Percentiles rank a stretch among this genome's conserved stretches.
These are phyloP conservation scores for Melanogaster broomeanus DNA, from an alignment of 768 basidiomycete genomes.

Conservation along the genomic window DNA sequence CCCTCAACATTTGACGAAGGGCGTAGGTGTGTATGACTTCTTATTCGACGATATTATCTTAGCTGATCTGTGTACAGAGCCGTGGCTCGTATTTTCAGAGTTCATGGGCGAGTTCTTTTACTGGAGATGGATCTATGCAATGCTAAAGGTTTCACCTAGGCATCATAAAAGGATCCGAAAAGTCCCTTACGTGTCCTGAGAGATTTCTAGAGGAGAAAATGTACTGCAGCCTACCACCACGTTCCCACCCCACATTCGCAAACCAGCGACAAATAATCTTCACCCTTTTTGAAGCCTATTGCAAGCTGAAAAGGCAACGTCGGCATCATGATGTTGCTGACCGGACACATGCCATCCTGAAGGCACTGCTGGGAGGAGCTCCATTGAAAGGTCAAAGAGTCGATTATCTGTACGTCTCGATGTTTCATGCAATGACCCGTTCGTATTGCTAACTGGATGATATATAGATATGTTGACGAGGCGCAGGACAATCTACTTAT, in stretches of 20 bases:
- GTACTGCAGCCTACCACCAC: constrained; percentile 51
- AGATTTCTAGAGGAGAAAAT: constrained; percentile 43
- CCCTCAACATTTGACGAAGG: constrained; percentile 49
- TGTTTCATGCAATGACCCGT: background rate
- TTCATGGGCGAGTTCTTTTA: constrained; percentile 52
- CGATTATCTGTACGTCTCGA: constrained; percentile 52
- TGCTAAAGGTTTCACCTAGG: constrained; percentile 32
- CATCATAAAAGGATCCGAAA: constrained; percentile 70
- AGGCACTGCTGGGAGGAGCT: constrained; percentile 28
- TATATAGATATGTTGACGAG: constrained; percentile 64
- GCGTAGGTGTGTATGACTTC: constrained; percentile 43
- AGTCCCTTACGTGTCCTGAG: constrained; percentile 35
- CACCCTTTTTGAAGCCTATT: constrained; percentile 53
- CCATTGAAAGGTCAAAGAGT: constrained; percentile 43
- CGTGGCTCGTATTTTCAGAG: constrained; percentile 63
- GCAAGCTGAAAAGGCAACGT: constrained; percentile 41
- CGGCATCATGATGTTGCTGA: constrained; percentile 61
- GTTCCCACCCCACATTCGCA: constrained; percentile 57
- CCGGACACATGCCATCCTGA: constrained; percentile 56
- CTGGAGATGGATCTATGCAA: background rate
- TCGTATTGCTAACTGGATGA: background rate
- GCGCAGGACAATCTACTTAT: constrained; percentile 72
- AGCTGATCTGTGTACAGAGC: constrained; percentile 40
- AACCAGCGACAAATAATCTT: constrained; percentile 50
- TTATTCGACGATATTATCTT: background rate